Evolutionary conservation across 2,329 filamentous ascomycete species (phyloP).

Genomic region (Chaetomium sp.): DNA sequence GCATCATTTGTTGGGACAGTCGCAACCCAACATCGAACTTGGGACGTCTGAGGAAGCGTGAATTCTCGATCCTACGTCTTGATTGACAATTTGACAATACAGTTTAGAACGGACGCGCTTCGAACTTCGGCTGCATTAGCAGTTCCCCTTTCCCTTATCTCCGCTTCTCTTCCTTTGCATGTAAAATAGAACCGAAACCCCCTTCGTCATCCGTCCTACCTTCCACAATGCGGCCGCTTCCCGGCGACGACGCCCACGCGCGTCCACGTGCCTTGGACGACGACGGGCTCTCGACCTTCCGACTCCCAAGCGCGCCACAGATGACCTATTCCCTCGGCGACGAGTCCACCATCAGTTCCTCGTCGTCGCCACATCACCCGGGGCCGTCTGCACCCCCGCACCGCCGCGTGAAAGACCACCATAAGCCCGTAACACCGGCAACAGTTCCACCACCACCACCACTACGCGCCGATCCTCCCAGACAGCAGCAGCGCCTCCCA

Average conservation of each 20-base stretch:
- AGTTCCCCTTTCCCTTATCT: not conserved
- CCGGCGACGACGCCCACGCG: constrained; percentile 38
- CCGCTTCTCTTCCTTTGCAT: constrained; percentile 3
- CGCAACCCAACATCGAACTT: too few species aligned
- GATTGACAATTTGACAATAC: too few species aligned
- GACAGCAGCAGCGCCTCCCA: too few species aligned
- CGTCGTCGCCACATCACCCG: constrained; percentile 2
- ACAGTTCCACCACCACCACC: not conserved
- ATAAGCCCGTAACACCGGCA: not conserved
- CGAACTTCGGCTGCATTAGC: too few species aligned
- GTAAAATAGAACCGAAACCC: not conserved
- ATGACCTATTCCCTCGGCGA: constrained; percentile 49
- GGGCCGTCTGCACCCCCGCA: constrained; percentile 18
- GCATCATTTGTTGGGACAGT: too few species aligned
- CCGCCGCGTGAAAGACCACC: constrained; percentile 21
- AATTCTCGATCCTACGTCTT: too few species aligned
- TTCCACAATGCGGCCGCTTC: constrained; percentile 20
- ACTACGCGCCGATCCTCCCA: not conserved
- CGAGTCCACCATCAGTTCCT: constrained; percentile 40
- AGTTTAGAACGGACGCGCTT: too few species aligned
- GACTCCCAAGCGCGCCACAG: constrained; percentile 32
- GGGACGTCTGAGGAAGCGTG: too few species aligned
- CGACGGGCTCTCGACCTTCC: constrained; percentile 31
- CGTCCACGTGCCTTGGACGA: constrained; percentile 35
- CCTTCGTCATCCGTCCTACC: not conserved